Evolutionary conservation across 306 rosid species (phyloP).

Genomic region (Abrus precatorius): DNA sequence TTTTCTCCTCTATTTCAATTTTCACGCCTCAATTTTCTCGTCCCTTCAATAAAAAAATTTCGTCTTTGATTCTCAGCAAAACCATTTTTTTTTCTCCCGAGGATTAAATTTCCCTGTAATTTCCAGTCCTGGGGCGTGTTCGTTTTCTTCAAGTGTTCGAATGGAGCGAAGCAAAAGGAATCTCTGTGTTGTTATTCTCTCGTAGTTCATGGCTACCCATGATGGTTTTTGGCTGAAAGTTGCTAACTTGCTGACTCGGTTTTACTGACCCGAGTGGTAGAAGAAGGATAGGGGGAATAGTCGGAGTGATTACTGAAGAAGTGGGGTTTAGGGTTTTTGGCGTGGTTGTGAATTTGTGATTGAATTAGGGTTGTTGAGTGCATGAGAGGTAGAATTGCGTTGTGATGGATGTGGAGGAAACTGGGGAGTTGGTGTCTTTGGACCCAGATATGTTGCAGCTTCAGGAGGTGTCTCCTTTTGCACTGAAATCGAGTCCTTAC

Average conservation of each 20-base stretch:
- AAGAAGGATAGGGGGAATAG: conserved; percentile 34
- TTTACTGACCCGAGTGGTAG: conserved; percentile 23
- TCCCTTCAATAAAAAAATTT: neutral
- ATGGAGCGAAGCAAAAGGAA: conserved; percentile 16
- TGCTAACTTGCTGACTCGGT: conserved; percentile 48
- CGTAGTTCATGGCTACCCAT: conserved; percentile 15
- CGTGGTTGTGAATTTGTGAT: conserved; percentile 25
- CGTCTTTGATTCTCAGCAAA: conserved; percentile 27
- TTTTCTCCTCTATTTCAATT: neutral
- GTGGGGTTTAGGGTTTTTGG: conserved; percentile 60
- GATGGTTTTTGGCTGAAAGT: conserved; percentile 38
- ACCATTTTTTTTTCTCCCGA: neutral
- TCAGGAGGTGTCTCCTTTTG: conserved; percentile 71
- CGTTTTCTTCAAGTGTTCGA: conserved; percentile 15
- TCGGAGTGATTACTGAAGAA: conserved; percentile 49
- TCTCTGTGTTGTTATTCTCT: conserved; percentile 13
- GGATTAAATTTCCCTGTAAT: conserved; percentile 32
- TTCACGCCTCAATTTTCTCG: conserved; percentile 40
- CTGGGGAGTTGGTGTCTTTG: conserved; percentile 58
- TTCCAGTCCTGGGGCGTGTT: conserved; percentile 36
- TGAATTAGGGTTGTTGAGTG: conserved; percentile 53
- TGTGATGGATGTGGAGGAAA: conserved; percentile 75
- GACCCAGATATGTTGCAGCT: conserved; percentile 85
- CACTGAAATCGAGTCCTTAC: conserved; percentile 67
- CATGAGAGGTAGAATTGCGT: conserved; percentile 52